Base-by-base conservation (phyloP, 1,284 basidiomycete genomes). In the Ceratobasidium sp. region DNA sequence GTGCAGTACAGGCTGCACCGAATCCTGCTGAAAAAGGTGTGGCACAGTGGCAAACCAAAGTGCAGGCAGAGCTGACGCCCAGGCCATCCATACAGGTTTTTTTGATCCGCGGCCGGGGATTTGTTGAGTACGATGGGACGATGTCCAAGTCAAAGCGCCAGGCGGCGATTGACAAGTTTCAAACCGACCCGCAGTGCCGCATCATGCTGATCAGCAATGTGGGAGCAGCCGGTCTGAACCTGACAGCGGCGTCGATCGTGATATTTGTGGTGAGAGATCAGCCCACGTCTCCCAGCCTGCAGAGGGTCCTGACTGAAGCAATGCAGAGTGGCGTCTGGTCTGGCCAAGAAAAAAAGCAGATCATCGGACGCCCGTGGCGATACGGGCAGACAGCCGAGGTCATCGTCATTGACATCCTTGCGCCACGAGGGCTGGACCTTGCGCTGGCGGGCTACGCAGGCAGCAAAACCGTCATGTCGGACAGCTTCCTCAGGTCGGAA, bases 141-240 rank as follows among this genome's bases (percentile, higher is more conserved):
- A 67, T 67, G 63, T 9, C 18, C 8, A 1, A 9, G 14, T 9
- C 36, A 9, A 12, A 67, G 33, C 36, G 51, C 2, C 38, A 56
- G 18, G n/a, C 16, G 23, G 48, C 38, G 14, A 36, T 44, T 9
- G 36, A 42, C 18, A 44, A 23, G 7, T 67, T 67, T 23, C 23
- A 36, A 23, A n/a, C 6, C 25, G 25, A 56, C 38, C 9, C 6
- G 4, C 9, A 67, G 1, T 56, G 51, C 33, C 63, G 51, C 2
- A 44, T 67, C 8, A 54, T 67, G 63, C 33, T 67, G 28, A 67
- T 67, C 49, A 67, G 63, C 63, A 67, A 54, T 3, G 63, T 66
- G 25, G 63, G 63, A 33, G 8, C 30, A 5, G 49, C 63, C 23
- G 63, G 63, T 14, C 63, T 66, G 12, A 66, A 66, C 25, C 25